Percentiles rank a stretch among this genome's conserved stretches.
phyloP scores from a whole-genome alignment of 352 stramenopile species.

The Achlya hypogyna region DNA sequence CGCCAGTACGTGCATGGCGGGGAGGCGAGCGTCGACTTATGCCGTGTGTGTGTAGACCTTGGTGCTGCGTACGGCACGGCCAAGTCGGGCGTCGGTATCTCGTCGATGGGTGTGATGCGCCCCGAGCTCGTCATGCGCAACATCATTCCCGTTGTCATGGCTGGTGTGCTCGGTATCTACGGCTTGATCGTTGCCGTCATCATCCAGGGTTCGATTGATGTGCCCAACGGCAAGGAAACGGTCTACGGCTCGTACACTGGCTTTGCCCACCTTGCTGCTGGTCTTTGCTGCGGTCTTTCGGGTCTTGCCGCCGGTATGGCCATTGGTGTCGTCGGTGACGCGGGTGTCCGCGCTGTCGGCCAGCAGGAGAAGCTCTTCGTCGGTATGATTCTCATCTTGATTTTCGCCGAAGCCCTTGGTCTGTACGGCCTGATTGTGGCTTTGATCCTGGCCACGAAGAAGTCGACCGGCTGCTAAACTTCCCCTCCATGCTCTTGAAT shows the following conservation, averaged over 20 bases:
- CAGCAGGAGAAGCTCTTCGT: conserved; percentile 98
- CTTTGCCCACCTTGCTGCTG: conserved; percentile 90
- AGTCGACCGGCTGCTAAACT: conserved; percentile 24
- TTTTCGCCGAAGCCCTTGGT: conserved; percentile 97
- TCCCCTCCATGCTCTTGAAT: neutral
- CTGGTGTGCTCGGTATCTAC: conserved; percentile 96
- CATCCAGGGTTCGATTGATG: conserved; percentile 88
- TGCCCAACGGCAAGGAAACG: conserved; percentile 43
- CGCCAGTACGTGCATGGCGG: conserved; percentile 57
- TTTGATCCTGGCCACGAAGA: conserved; percentile 85
- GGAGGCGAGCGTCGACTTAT: neutral
- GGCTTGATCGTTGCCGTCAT: conserved; percentile 93
- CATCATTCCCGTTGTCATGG: conserved; percentile 99
- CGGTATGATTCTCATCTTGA: conserved; percentile 98
- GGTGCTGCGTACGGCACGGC: conserved; percentile 95
- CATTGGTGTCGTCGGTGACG: conserved; percentile 94
- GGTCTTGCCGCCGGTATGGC: conserved; percentile 90
- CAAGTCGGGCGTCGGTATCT: conserved; percentile 96
- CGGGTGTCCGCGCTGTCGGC: conserved; percentile 93
- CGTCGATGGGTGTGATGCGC: conserved; percentile 92
- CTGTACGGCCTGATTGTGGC: conserved; percentile 96
- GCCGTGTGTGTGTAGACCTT: conserved; percentile 71
- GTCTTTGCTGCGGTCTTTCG: conserved; percentile 90
- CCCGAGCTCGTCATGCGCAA: conserved; percentile 96
- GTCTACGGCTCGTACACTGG: conserved; percentile 92